These are phyloP conservation scores for Penicillium desertorum DNA, from an alignment of 495 filamentous ascomycete species.

Conservation along the genomic window DNA sequence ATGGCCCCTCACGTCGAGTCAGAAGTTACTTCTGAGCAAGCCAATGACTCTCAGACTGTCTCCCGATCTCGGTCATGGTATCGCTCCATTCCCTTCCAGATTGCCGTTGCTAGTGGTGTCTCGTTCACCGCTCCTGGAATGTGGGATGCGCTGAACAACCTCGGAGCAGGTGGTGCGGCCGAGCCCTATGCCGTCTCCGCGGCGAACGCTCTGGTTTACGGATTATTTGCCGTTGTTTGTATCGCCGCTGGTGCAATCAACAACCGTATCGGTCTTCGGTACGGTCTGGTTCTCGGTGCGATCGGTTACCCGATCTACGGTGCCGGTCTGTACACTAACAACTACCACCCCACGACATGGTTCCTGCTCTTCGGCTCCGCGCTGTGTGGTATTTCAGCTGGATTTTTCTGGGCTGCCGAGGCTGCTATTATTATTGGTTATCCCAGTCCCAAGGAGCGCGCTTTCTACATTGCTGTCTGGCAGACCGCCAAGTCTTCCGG, in stretches of 20 bases:
- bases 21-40: conserved; percentile 5
- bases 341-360: conserved; percentile 61
- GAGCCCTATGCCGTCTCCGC: conserved; percentile 37
- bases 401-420: conserved; percentile 67
- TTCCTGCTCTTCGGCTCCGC: conserved; percentile 62
- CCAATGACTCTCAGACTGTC: not conserved
- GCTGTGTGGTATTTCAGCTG: conserved; percentile 61
- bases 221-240: conserved; percentile 35
- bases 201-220: conserved; percentile 35
- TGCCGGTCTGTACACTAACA: conserved; percentile 65
- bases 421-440: conserved; percentile 66
- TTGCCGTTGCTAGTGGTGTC: conserved; percentile 34
- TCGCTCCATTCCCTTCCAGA: conserved; percentile 34
- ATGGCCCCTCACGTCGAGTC: conserved; percentile 3
- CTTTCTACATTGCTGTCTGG: conserved; percentile 45
- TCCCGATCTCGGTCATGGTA: conserved; percentile 10
- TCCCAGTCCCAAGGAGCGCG: conserved; percentile 58
- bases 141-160: conserved; percentile 39
- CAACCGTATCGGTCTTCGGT: conserved; percentile 59
- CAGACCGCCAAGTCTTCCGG: conserved; percentile 37
- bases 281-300: conserved; percentile 57
- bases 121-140: conserved; percentile 38
- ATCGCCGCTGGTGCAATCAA: conserved; percentile 37
- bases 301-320: conserved; percentile 41
- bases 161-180: conserved; percentile 36